These are phyloP conservation scores for Actinidia arguta DNA, from an alignment of 179 eudicot genomes.

Conservation along the genomic window DNA sequence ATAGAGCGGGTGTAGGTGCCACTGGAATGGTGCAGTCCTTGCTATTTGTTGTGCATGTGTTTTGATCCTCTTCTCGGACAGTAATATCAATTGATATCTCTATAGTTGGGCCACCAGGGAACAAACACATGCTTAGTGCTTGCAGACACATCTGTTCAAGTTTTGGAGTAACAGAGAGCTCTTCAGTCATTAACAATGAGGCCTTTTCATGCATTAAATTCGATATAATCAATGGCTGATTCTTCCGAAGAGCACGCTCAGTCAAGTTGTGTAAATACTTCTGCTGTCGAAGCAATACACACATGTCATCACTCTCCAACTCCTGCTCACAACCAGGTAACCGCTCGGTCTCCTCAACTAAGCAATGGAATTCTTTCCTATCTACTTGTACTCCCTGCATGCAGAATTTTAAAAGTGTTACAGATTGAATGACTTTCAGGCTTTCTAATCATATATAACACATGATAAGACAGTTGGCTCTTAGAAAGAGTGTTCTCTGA, in stretches of 20 bases:
- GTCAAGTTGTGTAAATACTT: constrained; percentile 70
- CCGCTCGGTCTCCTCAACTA: constrained; percentile 33
- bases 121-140: constrained; percentile 68
- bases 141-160: constrained; percentile 73
- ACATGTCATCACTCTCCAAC: constrained; percentile 53
- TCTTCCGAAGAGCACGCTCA: constrained; percentile 78
- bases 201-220: constrained; percentile 79
- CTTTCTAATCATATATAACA: neutral
- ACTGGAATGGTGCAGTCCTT: constrained; percentile 41
- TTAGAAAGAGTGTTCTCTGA: neutral
- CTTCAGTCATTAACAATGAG: constrained; percentile 41
- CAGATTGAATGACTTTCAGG: neutral
- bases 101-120: constrained; percentile 52
- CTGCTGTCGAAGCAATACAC: constrained; percentile 54
- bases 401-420: neutral
- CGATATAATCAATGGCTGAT: constrained; percentile 69
- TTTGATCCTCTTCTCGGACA: constrained; percentile 52
- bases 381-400: constrained; percentile 81
- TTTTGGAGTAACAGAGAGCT: constrained; percentile 59
- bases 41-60: constrained; percentile 46
- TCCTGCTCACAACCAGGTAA: constrained; percentile 45
- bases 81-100: constrained; percentile 49
- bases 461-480: neutral
- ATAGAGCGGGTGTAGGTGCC: constrained; percentile 33
- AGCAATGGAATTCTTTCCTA: constrained; percentile 38